phyloP scores from a whole-genome alignment of 176 grass and related monocot species.

The Pontederia crassipes region DNA sequence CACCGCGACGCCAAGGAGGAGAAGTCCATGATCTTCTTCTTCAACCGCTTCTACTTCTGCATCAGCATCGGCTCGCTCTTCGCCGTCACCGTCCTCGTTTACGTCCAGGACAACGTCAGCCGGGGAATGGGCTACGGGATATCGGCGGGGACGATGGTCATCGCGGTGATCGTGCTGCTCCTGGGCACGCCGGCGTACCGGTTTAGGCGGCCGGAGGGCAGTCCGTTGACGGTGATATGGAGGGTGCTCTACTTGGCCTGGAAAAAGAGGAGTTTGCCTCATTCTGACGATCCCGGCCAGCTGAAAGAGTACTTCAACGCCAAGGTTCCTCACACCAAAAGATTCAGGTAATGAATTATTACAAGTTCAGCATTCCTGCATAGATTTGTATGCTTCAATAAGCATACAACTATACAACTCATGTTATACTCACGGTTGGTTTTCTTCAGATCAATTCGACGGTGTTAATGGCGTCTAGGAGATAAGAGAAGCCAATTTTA shows the following conservation, averaged over 20 bases:
- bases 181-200: conserved; percentile 25
- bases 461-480: neutral
- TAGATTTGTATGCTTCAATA: too few relatives aligned
- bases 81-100: conserved; percentile 25
- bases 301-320: conserved; percentile 28
- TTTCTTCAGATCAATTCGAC: neutral
- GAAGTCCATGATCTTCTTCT: conserved; percentile 34
- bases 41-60: conserved; percentile 37
- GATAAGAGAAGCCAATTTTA: too few relatives aligned
- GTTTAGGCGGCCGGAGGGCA: conserved; percentile 31
- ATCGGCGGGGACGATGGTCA: conserved; percentile 17
- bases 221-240: conserved; percentile 33
- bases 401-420: neutral
- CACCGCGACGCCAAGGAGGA: conserved; percentile 30
- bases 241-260: conserved; percentile 29
- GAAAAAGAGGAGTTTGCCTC: conserved; percentile 23
- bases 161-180: conserved; percentile 22
- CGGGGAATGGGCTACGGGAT: conserved; percentile 30
- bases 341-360: conserved; percentile 19
- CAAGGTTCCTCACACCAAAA: conserved; percentile 27
- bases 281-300: conserved; percentile 19
- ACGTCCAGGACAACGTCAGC: conserved; percentile 29
- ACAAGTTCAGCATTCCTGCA: neutral
- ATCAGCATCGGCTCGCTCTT: conserved; percentile 31
- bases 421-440: neutral